A percentile compares a stretch with the other conserved stretches of the same genome.
phyloP scores from a whole-genome alignment of 2,329 filamentous ascomycete genomes.

The Dactylellina sp. region DNA sequence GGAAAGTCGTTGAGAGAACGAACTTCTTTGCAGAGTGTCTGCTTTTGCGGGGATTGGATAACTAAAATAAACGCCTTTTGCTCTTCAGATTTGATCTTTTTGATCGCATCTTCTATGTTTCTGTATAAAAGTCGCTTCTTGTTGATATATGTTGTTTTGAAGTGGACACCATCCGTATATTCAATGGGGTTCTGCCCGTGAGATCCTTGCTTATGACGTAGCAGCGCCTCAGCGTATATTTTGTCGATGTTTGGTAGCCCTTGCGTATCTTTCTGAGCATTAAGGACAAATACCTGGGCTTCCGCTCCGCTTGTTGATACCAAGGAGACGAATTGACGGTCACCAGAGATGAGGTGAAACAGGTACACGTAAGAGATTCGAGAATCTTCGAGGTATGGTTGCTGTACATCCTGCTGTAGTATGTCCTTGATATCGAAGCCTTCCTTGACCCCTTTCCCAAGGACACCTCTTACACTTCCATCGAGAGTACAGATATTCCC shows the following conservation, averaged over 20 bases:
- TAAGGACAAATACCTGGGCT: slow-evolving; percentile 88
- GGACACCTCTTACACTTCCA: slow-evolving; percentile 85
- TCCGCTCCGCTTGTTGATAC: slow-evolving; percentile 85
- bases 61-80: slow-evolving; percentile 82
- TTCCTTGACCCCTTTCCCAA: slow-evolving; percentile 90
- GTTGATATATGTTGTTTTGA: slow-evolving; percentile 87
- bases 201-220: slow-evolving; percentile 74
- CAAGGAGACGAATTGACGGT: slow-evolving; percentile 90
- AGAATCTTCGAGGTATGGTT: slow-evolving; percentile 78
- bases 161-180: slow-evolving; percentile 83
- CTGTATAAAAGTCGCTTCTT: slow-evolving; percentile 89
- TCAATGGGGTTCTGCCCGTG: slow-evolving; percentile 80
- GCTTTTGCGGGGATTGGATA: slow-evolving; percentile 87
- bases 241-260: slow-evolving; percentile 90
- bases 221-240: slow-evolving; percentile 81
- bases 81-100: slow-evolving; percentile 90
- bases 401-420: slow-evolving; percentile 64
- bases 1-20: slow-evolving; percentile 86
- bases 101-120: slow-evolving; percentile 86
- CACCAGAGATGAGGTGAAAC: slow-evolving; percentile 90
- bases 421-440: slow-evolving; percentile 89
- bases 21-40: slow-evolving; percentile 84
- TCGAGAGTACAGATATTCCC: slow-evolving; percentile 95
- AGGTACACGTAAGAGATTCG: slow-evolving; percentile 87
- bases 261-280: slow-evolving; percentile 81